These are phyloP conservation scores for carrot (Daucus carota) DNA, from an alignment of 129 eudicot species.

Conservation along the genomic window DH1_v3.0 NC_030386.2:18549001-18549500, in stretches of 20 bases:
- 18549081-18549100: background rate
- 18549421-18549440: background rate
- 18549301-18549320: no score
- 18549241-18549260: background rate
- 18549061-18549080: background rate
- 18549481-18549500: no score
- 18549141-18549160: slow-evolving; percentile 1
- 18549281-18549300: background rate
- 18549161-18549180: background rate
- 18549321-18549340: no score
- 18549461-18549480: background rate
- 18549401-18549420: background rate
- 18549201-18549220: slow-evolving; percentile 38
- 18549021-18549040: background rate
- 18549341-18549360: no score
- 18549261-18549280: background rate
- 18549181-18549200: slow-evolving; percentile 5
- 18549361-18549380: no score
- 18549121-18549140: background rate
- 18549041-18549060: background rate
- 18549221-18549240: slow-evolving; percentile 15
- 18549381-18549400: background rate
- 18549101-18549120: background rate
- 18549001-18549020: background rate
- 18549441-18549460: background rate